Evolutionary conservation across 768 basidiomycete genomes (phyloP).

Genomic region (Sporobolomyces roseus): DNA sequence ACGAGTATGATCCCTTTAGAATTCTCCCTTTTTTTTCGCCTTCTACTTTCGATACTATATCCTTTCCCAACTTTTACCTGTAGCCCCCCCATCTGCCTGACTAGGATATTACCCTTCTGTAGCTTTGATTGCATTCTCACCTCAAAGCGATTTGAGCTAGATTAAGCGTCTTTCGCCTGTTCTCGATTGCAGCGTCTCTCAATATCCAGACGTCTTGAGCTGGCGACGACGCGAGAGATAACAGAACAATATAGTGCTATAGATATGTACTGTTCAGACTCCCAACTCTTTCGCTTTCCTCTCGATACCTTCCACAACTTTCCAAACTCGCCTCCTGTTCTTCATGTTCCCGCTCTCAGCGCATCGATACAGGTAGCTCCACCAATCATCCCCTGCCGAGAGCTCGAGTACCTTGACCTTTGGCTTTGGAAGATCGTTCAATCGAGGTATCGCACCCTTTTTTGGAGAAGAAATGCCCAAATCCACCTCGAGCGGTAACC

Average conservation of each 20-base stretch:
- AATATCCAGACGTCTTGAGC: too few relatives aligned
- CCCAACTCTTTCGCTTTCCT: background rate
- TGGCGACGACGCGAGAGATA: too few relatives aligned
- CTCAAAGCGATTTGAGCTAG: too few relatives aligned
- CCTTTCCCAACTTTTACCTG: background rate
- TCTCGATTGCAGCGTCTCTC: too few relatives aligned
- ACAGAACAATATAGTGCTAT: too few relatives aligned
- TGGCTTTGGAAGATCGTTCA: background rate
- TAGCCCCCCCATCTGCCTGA: too few relatives aligned
- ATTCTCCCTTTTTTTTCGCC: too few relatives aligned
- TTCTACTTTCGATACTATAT: background rate
- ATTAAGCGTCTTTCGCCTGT: too few relatives aligned
- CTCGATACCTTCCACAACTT: background rate
- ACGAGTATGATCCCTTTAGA: too few relatives aligned
- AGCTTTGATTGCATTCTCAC: too few relatives aligned
- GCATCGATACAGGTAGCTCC: constrained; percentile 15
- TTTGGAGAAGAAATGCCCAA: background rate
- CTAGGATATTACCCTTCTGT: background rate
- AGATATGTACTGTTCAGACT: too few relatives aligned
- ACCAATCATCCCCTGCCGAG: constrained; percentile 7
- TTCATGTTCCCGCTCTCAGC: constrained; percentile 15
- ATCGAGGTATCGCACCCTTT: background rate
- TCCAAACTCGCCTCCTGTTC: constrained; percentile 15
- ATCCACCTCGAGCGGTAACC: background rate
- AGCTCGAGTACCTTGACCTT: background rate